A percentile compares a stretch with the other conserved stretches of the same genome.
Evolutionary conservation across 306 rosid species (phyloP).

Genomic region (Vigna radiata): DNA sequence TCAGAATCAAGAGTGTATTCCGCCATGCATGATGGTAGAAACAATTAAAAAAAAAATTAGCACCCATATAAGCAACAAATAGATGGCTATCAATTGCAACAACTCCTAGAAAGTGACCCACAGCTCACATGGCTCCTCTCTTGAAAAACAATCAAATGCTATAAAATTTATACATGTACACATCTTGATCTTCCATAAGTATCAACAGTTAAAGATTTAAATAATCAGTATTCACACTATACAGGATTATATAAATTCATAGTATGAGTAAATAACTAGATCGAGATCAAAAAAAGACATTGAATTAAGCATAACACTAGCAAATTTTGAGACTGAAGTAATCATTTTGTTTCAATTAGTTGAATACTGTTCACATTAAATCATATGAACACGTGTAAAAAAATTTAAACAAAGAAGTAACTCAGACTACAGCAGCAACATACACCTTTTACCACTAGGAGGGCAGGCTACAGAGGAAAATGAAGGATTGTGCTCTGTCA

Average conservation of each 20-base stretch:
- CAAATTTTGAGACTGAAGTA: not conserved
- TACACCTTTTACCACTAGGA: conserved; percentile 1
- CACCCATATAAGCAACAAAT: conserved; percentile 29
- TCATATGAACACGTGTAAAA: not conserved
- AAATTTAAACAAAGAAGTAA: not conserved
- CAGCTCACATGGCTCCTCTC: not conserved
- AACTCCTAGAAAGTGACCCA: conserved; percentile 23
- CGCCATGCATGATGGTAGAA: conserved; percentile 33
- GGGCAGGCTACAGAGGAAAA: not conserved
- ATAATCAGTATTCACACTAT: not conserved
- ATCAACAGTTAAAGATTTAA: not conserved
- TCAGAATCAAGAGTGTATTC: conserved; percentile 30
- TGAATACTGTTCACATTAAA: not conserved
- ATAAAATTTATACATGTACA: conserved; percentile 8
- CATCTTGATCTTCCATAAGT: conserved; percentile 5
- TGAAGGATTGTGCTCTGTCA: not conserved
- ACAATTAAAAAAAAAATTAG: conserved; percentile 36
- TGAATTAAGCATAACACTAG: not conserved
- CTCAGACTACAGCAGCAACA: not conserved
- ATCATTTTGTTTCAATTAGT: not conserved
- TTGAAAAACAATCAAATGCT: not conserved
- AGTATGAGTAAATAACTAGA: conserved; percentile 2
- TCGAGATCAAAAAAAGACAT: not conserved
- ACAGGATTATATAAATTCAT: not conserved
- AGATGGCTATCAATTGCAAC: conserved; percentile 25